Percentiles rank a stretch among this genome's conserved stretches.
Evolutionary conservation across 148 eudicot species (phyloP).

Genomic region (Chenopodium formosanum): DNA sequence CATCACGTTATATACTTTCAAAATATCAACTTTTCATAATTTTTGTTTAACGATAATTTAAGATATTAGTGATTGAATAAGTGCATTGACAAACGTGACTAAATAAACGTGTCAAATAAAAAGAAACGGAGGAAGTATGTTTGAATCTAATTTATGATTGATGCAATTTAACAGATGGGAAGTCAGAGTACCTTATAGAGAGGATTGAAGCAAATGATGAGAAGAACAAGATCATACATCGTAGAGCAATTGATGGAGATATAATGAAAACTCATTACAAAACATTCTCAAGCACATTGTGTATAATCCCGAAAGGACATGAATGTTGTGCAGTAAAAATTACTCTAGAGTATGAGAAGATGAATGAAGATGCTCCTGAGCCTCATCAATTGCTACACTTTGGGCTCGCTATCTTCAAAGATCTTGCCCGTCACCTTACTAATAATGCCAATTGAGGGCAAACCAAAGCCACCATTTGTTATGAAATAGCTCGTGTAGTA

Average conservation of each 20-base stretch:
- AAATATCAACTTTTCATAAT: no score
- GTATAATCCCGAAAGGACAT: constrained; percentile 8
- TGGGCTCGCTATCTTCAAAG: not conserved
- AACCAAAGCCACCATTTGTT: not conserved
- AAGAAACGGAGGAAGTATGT: no score
- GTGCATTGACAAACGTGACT: no score
- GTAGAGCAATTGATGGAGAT: constrained; percentile 6
- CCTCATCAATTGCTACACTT: constrained; percentile 7
- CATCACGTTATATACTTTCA: no score
- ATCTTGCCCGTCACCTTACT: constrained; percentile 3
- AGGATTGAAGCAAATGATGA: constrained; percentile 16
- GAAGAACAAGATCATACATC: constrained; percentile 12
- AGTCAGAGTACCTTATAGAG: not conserved
- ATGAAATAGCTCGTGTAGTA: no score
- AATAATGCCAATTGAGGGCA: not conserved
- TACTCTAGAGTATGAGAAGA: constrained; percentile 20
- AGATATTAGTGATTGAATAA: no score
- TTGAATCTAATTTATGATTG: not conserved
- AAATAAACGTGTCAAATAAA: no score
- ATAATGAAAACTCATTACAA: constrained; percentile 19
- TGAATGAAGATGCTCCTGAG: constrained; percentile 15
- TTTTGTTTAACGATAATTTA: no score
- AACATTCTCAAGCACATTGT: constrained; percentile 1
- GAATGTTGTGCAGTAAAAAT: not conserved
- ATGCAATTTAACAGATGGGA: constrained; percentile 1